Percentiles rank a stretch among this genome's conserved stretches.
phyloP scores from a whole-genome alignment of 1,284 basidiomycete genomes.

The Meripilus lineatus region DNA sequence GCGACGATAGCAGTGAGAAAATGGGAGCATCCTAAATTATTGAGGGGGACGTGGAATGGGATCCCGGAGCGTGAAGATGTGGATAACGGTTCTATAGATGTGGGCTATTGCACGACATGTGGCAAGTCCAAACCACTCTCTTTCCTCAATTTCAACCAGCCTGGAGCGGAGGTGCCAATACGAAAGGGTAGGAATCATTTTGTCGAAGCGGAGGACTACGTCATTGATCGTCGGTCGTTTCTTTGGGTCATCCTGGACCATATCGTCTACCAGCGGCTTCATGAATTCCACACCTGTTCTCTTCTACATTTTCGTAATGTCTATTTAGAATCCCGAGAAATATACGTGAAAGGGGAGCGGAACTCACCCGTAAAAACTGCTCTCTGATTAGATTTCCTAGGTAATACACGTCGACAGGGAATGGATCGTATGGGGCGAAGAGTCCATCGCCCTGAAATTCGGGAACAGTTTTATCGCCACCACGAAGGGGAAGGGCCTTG shows the following conservation, averaged over 20 bases:
- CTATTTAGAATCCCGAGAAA: not conserved
- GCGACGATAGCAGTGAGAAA: too few species aligned
- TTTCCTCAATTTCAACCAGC: not conserved
- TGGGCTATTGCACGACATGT: too few species aligned
- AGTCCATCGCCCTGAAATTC: slow-evolving; percentile 19
- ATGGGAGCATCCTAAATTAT: too few species aligned
- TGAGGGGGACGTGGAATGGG: too few species aligned
- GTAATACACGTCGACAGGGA: slow-evolving; percentile 26
- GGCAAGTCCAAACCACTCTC: too few species aligned
- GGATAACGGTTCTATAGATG: too few species aligned
- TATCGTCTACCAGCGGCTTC: slow-evolving; percentile 6
- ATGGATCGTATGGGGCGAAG: slow-evolving; percentile 23
- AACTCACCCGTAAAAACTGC: slow-evolving; percentile 15
- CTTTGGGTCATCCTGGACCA: slow-evolving; percentile 10
- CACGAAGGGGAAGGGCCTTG: slow-evolving; percentile 12
- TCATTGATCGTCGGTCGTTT: slow-evolving; percentile 8
- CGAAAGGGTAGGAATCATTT: slow-evolving; percentile 1
- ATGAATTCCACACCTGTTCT: slow-evolving; percentile 12
- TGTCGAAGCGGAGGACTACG: slow-evolving; percentile 11
- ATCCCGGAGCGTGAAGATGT: too few species aligned
- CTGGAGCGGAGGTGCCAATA: slow-evolving; percentile 5
- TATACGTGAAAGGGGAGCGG: not conserved
- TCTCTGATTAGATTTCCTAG: slow-evolving; percentile 27
- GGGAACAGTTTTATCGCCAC: slow-evolving; percentile 22
- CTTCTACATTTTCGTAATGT: slow-evolving; percentile 4